phyloP scores from a whole-genome alignment of 768 basidiomycete species.

The Cyclocybe aegerita region DNA sequence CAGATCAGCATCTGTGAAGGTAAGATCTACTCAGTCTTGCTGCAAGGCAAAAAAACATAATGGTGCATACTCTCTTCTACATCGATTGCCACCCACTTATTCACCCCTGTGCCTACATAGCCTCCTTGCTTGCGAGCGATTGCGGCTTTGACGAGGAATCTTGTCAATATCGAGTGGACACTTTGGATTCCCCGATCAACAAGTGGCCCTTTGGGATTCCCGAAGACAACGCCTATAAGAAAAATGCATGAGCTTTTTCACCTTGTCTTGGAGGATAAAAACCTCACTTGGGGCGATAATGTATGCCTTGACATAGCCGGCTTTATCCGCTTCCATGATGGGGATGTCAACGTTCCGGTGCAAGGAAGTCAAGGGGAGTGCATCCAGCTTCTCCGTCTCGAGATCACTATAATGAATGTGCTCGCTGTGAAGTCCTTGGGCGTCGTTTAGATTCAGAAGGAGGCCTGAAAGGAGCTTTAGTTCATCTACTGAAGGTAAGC shows the following conservation, averaged over 20 bases:
- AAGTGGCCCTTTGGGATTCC: slow-evolving; percentile 20
- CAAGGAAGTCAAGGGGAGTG: slow-evolving; percentile 33
- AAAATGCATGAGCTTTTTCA: no score
- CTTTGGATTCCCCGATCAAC: slow-evolving; percentile 28
- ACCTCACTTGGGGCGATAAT: slow-evolving; percentile 38
- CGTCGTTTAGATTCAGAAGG: slow-evolving; percentile 40
- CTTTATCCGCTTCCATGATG: slow-evolving; percentile 41
- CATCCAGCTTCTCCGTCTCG: slow-evolving; percentile 38
- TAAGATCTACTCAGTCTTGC: neutral
- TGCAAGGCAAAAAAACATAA: neutral
- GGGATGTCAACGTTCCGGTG: slow-evolving; percentile 47
- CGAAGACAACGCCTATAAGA: slow-evolving; percentile 23
- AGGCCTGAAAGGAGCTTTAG: slow-evolving; percentile 22
- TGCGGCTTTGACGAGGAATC: slow-evolving; percentile 18
- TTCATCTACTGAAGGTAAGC: slow-evolving; percentile 17
- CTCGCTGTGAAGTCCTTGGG: slow-evolving; percentile 30
- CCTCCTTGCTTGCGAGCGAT: slow-evolving; percentile 19
- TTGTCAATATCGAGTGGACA: slow-evolving; percentile 22
- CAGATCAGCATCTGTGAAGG: neutral
- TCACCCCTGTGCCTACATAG: slow-evolving; percentile 19
- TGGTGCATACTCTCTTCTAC: slow-evolving; percentile 19
- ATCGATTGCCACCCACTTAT: slow-evolving; percentile 19
- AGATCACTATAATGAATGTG: slow-evolving; percentile 41
- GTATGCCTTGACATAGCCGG: slow-evolving; percentile 45
- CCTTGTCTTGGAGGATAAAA: no score